These are phyloP conservation scores for Colletotrichum agaves DNA, from an alignment of 2,329 filamentous ascomycete species.

Conservation along the genomic window DNA sequence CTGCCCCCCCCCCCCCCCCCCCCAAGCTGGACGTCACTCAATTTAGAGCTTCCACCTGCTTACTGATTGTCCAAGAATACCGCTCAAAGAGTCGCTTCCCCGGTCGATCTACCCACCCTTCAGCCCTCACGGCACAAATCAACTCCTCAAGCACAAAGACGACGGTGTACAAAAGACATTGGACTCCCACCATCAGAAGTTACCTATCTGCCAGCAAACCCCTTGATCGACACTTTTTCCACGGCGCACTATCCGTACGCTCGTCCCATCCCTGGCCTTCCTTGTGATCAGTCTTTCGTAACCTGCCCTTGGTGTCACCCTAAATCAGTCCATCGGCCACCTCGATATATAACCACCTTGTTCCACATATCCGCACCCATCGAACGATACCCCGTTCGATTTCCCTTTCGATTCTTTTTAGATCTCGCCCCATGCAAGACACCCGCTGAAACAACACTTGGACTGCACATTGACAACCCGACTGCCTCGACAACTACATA, in stretches of 20 bases:
- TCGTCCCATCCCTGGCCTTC: constrained; percentile 35
- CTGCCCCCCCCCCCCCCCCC: too few species aligned
- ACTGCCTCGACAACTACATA: constrained; percentile 18
- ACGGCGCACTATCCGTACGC: constrained; percentile 28
- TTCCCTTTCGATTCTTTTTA: constrained; percentile 35
- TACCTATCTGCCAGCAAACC: constrained; percentile 25
- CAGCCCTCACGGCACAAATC: constrained; percentile 21
- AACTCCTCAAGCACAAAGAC: constrained; percentile 17
- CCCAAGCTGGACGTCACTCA: constrained; percentile 32
- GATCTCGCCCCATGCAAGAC: constrained; percentile 33
- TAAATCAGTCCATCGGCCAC: constrained; percentile 36
- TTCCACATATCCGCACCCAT: constrained; percentile 24
- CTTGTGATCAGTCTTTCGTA: constrained; percentile 33
- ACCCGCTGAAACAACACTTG: constrained; percentile 23
- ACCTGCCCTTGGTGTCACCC: constrained; percentile 32
- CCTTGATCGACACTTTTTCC: constrained; percentile 36
- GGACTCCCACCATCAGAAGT: constrained; percentile 11
- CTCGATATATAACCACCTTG: constrained; percentile 34
- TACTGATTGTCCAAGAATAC: constrained; percentile 26
- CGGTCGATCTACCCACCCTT: constrained; percentile 26
- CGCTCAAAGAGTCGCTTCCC: constrained; percentile 21
- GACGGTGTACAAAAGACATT: constrained; percentile 7
- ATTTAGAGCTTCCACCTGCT: constrained; percentile 35
- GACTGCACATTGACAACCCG: constrained; percentile 3
- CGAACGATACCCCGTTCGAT: constrained; percentile 38